Percentiles rank a stretch among this genome's conserved stretches.
These are phyloP conservation scores for Blakeslea trispora DNA, from an alignment of 371 early-diverging fungal genomes.

Conservation along the genomic window DNA sequence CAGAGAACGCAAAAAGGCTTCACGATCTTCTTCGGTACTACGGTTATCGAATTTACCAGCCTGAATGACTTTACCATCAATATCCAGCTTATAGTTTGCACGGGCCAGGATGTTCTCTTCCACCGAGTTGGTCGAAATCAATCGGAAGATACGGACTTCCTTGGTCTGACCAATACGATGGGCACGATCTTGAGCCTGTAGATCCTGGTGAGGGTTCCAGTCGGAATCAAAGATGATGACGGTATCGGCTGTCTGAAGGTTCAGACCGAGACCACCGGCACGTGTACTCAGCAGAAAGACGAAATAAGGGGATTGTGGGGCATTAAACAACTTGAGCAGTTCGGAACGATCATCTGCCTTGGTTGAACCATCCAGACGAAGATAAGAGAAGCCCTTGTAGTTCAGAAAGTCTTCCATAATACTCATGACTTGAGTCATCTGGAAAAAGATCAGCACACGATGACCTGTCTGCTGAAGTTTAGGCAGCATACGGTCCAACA, in stretches of 20 bases:
- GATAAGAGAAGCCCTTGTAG: constrained; percentile 73
- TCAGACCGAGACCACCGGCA: constrained; percentile 99
- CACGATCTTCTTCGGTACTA: constrained; percentile 91
- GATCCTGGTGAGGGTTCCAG: constrained; percentile 98
- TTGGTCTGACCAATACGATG: constrained; percentile 99
- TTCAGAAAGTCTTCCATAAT: constrained; percentile 95
- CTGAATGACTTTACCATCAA: constrained; percentile 98
- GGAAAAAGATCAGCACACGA: constrained; percentile 97
- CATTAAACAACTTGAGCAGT: constrained; percentile 83
- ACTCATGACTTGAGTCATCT: constrained; percentile 98
- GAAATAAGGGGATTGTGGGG: constrained; percentile 79
- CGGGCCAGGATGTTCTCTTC: constrained; percentile 96
- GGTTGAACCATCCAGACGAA: constrained; percentile 97
- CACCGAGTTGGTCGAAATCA: constrained; percentile 92
- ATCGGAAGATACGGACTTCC: constrained; percentile 96
- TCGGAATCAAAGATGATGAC: constrained; percentile 99
- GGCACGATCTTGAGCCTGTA: constrained; percentile 99
- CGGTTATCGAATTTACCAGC: constrained; percentile 98
- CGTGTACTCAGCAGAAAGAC: constrained; percentile 98
- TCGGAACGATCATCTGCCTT: constrained; percentile 88
- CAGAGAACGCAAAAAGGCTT: constrained; percentile 79
- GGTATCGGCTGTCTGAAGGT: constrained; percentile 98
- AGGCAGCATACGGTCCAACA: constrained; percentile 95
- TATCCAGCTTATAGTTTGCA: constrained; percentile 93
- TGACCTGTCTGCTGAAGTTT: constrained; percentile 90